Percentiles rank a stretch among this genome's conserved stretches.
Evolutionary conservation across 2,329 filamentous ascomycete genomes (phyloP).

Genomic region (Cercospora sojina): DNA sequence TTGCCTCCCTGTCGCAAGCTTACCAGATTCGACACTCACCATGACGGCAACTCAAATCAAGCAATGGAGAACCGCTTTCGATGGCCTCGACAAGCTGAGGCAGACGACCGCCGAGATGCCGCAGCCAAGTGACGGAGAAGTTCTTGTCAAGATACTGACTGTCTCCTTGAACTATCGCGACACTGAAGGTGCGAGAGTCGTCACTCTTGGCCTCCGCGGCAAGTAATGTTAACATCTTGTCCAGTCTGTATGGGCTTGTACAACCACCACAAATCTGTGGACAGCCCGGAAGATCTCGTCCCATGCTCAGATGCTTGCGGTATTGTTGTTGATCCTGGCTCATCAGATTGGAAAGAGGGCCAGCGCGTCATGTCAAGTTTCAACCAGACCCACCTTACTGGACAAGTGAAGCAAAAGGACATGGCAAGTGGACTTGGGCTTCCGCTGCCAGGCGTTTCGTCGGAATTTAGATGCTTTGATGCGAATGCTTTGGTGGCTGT

Average conservation of each 20-base stretch:
- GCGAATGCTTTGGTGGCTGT: slow-evolving; percentile 56
- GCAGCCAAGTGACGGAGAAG: slow-evolving; percentile 43
- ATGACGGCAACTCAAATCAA: slow-evolving; percentile 17
- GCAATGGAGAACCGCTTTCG: slow-evolving; percentile 44
- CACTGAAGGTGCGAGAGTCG: slow-evolving; percentile 41
- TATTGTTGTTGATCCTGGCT: slow-evolving; percentile 53
- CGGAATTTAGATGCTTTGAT: slow-evolving; percentile 60
- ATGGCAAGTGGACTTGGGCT: slow-evolving; percentile 60
- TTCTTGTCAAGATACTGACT: slow-evolving; percentile 53
- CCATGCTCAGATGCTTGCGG: slow-evolving; percentile 72
- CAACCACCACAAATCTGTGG: slow-evolving; percentile 61
- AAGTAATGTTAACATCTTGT: neutral
- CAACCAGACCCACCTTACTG: slow-evolving; percentile 55
- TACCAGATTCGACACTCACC: neutral
- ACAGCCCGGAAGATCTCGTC: slow-evolving; percentile 50
- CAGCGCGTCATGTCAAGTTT: slow-evolving; percentile 69
- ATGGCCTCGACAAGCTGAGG: slow-evolving; percentile 45
- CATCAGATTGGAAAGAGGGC: slow-evolving; percentile 53
- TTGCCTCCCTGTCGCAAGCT: neutral
- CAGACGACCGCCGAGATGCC: slow-evolving; percentile 39
- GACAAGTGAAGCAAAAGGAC: slow-evolving; percentile 58
- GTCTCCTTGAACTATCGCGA: slow-evolving; percentile 57
- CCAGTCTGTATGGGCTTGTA: slow-evolving; percentile 65
- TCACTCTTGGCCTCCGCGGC: too few relatives aligned
- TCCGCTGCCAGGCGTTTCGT: slow-evolving; percentile 58